These are phyloP conservation scores for Aureobasidium namibiae DNA, from an alignment of 2,329 filamentous ascomycete species.

Conservation along the genomic window DNA sequence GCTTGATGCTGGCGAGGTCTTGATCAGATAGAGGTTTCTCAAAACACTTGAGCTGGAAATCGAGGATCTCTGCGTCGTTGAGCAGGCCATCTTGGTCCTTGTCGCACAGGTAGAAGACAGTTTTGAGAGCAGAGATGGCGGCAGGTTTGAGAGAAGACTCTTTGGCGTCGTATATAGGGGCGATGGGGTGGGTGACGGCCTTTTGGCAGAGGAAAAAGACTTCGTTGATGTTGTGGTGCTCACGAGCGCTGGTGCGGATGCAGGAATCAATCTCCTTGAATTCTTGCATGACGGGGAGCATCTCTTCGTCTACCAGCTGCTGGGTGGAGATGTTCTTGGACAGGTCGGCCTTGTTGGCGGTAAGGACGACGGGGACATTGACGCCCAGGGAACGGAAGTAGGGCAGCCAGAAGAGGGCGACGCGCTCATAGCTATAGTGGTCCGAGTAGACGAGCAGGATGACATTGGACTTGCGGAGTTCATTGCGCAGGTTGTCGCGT, in stretches of 20 bases:
- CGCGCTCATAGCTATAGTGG: conserved; percentile 96
- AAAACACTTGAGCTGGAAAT: conserved; percentile 88
- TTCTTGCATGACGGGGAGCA: conserved; percentile 96
- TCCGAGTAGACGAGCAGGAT: conserved; percentile 96
- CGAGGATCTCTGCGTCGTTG: conserved; percentile 81
- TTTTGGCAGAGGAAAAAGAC: conserved; percentile 98
- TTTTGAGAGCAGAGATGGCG: conserved; percentile 73
- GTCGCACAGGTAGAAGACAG: conserved; percentile 93
- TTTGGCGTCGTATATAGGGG: conserved; percentile 93
- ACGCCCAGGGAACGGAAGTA: conserved; percentile 97
- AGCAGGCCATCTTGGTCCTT: conserved; percentile 92
- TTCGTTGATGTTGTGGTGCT: conserved; percentile 86
- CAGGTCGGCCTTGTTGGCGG: conserved; percentile 95
- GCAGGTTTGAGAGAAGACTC: conserved; percentile 78
- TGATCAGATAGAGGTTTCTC: conserved; percentile 73
- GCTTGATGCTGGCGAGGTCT: conserved; percentile 85
- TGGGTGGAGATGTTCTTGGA: conserved; percentile 64
- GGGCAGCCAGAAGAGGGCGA: conserved; percentile 96
- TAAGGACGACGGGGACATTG: conserved; percentile 93
- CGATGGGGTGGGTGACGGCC: conserved; percentile 93
- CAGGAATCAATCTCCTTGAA: conserved; percentile 99
- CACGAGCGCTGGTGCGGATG: conserved; percentile 84
- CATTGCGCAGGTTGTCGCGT: conserved; percentile 78
- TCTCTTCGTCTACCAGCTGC: conserved; percentile 90
- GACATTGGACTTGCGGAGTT: conserved; percentile 94